phyloP scores from a whole-genome alignment of 441 rosid species.

The Aquilaria agallochum region DNA sequence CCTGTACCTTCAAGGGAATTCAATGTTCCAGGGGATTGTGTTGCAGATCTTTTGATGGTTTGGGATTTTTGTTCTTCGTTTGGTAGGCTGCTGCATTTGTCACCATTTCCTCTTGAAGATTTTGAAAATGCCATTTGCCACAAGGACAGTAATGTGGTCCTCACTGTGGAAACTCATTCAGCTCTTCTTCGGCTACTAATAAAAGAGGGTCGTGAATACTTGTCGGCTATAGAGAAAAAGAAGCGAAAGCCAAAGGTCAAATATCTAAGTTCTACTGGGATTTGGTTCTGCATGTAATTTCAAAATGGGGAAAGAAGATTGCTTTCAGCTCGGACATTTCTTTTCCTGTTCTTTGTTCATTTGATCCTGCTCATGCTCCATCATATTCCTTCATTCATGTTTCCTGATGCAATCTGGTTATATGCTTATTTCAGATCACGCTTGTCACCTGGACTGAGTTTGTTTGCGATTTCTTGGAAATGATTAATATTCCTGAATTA shows the following conservation, averaged over 20 bases:
- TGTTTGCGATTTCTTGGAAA: slow-evolving; percentile 85
- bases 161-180: slow-evolving; percentile 82
- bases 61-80: slow-evolving; percentile 97
- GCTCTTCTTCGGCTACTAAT: slow-evolving; percentile 69
- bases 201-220: slow-evolving; percentile 43
- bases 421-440: slow-evolving; percentile 61
- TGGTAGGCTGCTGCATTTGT: slow-evolving; percentile 66
- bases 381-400: slow-evolving; percentile 8
- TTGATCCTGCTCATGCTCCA: slow-evolving; percentile 6
- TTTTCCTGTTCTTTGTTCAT: slow-evolving; percentile 5
- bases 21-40: slow-evolving; percentile 64
- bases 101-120: slow-evolving; percentile 83
- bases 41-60: slow-evolving; percentile 89
- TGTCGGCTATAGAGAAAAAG: slow-evolving; percentile 39
- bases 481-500: slow-evolving; percentile 44
- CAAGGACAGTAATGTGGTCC: slow-evolving; percentile 72
- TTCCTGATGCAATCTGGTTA: slow-evolving; percentile 18
- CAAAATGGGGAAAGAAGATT: background rate
- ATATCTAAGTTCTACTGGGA: slow-evolving; percentile 8
- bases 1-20: slow-evolving; percentile 86
- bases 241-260: slow-evolving; percentile 68
- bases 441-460: slow-evolving; percentile 81
- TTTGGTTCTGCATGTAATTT: background rate
- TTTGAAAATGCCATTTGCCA: slow-evolving; percentile 90
- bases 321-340: background rate